phyloP scores from a whole-genome alignment of 768 basidiomycete genomes.

The Leccinellum albellum region DNA sequence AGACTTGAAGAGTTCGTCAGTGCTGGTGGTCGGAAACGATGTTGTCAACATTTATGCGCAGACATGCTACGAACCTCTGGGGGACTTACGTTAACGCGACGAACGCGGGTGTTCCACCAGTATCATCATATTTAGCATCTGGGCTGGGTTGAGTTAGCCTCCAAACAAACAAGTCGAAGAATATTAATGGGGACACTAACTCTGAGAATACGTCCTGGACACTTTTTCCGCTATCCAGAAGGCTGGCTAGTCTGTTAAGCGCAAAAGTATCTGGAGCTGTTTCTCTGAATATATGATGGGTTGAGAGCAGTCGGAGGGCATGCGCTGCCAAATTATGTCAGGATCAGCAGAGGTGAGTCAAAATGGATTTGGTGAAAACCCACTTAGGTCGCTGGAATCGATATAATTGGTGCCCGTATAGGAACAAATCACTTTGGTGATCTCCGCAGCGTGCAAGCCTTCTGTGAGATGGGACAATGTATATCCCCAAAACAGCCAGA shows the following conservation, averaged over 20 bases:
- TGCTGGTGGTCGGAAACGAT: conserved; percentile 35
- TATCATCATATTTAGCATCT: conserved; percentile 61
- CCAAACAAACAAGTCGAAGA: neutral
- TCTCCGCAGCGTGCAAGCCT: conserved; percentile 22
- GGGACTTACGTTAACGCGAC: conserved; percentile 59
- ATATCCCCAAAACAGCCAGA: neutral
- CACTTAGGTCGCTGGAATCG: conserved; percentile 19
- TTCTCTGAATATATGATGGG: conserved; percentile 73
- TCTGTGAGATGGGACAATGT: neutral
- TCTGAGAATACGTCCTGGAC: conserved; percentile 45
- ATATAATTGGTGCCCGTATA: conserved; percentile 17
- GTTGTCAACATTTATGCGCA: conserved; percentile 3
- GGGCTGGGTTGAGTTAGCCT: conserved; percentile 36
- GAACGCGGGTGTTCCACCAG: conserved; percentile 66
- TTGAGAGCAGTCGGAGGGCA: conserved; percentile 69
- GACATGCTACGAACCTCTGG: neutral
- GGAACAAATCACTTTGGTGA: conserved; percentile 19
- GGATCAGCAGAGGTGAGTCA: neutral
- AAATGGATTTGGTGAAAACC: neutral
- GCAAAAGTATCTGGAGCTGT: conserved; percentile 68
- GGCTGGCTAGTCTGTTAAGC: conserved; percentile 63
- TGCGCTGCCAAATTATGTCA: conserved; percentile 45
- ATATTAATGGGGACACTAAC: conserved; percentile 36
- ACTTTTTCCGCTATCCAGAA: conserved; percentile 64
- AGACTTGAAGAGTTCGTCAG: conserved; percentile 75